Percentiles rank a stretch among this genome's conserved stretches.
phyloP scores from a whole-genome alignment of 768 basidiomycete genomes.

The Neoboletus magnificus region DNA sequence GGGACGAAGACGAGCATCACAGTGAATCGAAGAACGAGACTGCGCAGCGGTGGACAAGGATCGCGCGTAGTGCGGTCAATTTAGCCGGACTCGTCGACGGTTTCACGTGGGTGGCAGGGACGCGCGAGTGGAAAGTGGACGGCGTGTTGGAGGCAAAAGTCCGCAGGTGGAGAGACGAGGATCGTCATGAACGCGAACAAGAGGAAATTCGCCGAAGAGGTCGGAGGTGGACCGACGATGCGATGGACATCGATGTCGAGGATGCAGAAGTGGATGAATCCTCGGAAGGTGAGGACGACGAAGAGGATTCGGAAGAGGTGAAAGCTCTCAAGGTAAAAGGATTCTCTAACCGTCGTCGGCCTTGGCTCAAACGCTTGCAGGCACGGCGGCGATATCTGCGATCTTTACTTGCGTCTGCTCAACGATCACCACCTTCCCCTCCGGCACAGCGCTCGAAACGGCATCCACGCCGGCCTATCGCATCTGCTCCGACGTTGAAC shows the following conservation, averaged over 20 bases:
- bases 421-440: slow-evolving; percentile 27
- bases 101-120: slow-evolving; percentile 60
- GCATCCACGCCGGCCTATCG: slow-evolving; percentile 26
- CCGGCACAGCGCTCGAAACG: slow-evolving; percentile 29
- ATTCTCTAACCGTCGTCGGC: slow-evolving; percentile 2
- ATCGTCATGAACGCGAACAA: slow-evolving; percentile 59
- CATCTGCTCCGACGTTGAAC: slow-evolving; percentile 42
- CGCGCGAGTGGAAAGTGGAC: slow-evolving; percentile 59
- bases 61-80: slow-evolving; percentile 65
- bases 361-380: slow-evolving; percentile 35
- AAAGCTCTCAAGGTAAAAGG: slow-evolving; percentile 70
- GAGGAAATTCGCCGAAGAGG: slow-evolving; percentile 65
- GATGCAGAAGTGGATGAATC: slow-evolving; percentile 48
- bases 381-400: slow-evolving; percentile 74
- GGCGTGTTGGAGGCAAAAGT: slow-evolving; percentile 69
- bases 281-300: slow-evolving; percentile 50
- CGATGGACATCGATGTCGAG: slow-evolving; percentile 69
- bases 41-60: slow-evolving; percentile 68
- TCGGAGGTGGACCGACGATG: slow-evolving; percentile 60
- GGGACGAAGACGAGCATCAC: slow-evolving; percentile 46
- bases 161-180: slow-evolving; percentile 65
- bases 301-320: slow-evolving; percentile 68
- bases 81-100: slow-evolving; percentile 73
- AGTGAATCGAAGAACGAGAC: slow-evolving; percentile 35
- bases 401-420: slow-evolving; percentile 53